Percentiles rank a stretch among this genome's conserved stretches.
phyloP scores from a whole-genome alignment of 768 basidiomycete species.

The Mycena epipterygia region DNA sequence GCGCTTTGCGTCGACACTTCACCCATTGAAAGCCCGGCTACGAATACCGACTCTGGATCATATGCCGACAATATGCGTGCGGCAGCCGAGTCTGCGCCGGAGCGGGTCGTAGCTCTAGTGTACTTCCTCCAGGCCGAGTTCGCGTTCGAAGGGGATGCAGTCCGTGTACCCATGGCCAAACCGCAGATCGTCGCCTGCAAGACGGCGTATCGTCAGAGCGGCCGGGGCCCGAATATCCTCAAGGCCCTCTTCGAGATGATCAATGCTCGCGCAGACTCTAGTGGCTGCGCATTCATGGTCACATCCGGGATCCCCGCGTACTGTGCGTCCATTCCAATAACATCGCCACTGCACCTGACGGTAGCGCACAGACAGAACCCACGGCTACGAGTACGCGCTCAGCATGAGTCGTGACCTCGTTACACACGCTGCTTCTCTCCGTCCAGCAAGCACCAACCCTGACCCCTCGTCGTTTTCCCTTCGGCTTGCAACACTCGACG shows the following conservation, averaged over 20 bases:
- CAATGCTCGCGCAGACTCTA: background rate
- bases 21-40: background rate
- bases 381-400: conserved; percentile 19
- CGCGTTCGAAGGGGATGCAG: too few species aligned
- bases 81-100: background rate
- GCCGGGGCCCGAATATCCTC: conserved; percentile 7
- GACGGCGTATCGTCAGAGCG: background rate
- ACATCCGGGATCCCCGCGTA: background rate
- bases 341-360: background rate
- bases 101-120: background rate
- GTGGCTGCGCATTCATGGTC: conserved; percentile 9
- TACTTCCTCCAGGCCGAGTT: conserved; percentile 11
- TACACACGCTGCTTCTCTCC: background rate
- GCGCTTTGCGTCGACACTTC: conserved; percentile 17
- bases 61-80: conserved; percentile 2
- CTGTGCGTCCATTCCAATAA: background rate
- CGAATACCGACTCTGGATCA: background rate
- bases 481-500: background rate
- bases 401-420: conserved; percentile 12
- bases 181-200: too few species aligned
- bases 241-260: too few species aligned
- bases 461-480: conserved; percentile 1
- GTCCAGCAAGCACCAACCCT: background rate
- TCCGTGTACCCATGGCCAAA: background rate
- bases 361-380: conserved; percentile 4